Percentiles rank a stretch among this genome's conserved stretches.
Conservation (phyloP, 1,139 yeast genomes). For the Debaryomyces coudertii region DNA sequence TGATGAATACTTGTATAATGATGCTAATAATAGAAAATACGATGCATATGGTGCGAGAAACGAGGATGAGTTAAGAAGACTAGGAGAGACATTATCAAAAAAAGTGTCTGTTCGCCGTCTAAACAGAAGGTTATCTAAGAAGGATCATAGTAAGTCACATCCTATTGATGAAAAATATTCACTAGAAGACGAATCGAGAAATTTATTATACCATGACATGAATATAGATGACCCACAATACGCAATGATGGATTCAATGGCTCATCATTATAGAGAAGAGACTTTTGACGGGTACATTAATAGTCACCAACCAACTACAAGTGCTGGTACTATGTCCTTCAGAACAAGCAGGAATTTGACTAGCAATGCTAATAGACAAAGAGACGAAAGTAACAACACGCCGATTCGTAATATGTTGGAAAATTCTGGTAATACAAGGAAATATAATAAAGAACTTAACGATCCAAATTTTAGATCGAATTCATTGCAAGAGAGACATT, state of each 20-base stretch:
- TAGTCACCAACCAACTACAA: slow-evolving; percentile 15
- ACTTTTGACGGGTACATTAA: slow-evolving; percentile 21
- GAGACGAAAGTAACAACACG: background rate
- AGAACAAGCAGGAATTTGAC: slow-evolving; percentile 6
- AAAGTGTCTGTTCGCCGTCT: slow-evolving; percentile 32
- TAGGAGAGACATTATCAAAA: slow-evolving; percentile 37
- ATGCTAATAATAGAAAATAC: background rate
- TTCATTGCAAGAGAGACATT: slow-evolving; percentile 5
- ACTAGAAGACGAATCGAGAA: slow-evolving; percentile 19
- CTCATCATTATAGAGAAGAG: slow-evolving; percentile 18
- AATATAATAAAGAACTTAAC: background rate
- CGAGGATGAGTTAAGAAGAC: slow-evolving; percentile 33
- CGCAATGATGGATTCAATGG: slow-evolving; percentile 10
- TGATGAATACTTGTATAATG: slow-evolving; percentile 1
- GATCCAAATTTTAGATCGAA: slow-evolving; percentile 3
- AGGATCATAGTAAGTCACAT: slow-evolving; percentile 8
- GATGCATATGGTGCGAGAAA: slow-evolving; percentile 8
- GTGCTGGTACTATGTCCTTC: slow-evolving; percentile 6
- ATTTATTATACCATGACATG: slow-evolving; percentile 16
- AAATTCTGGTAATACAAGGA: background rate
- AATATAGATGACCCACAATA: slow-evolving; percentile 11
- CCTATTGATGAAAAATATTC: slow-evolving; percentile 12
- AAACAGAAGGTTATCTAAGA: slow-evolving; percentile 16
- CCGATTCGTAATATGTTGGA: slow-evolving; percentile 4
- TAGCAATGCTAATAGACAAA: slow-evolving; percentile 5